phyloP scores from a whole-genome alignment of 2,329 filamentous ascomycete genomes.

The Aureobasidium namibiae region DNA sequence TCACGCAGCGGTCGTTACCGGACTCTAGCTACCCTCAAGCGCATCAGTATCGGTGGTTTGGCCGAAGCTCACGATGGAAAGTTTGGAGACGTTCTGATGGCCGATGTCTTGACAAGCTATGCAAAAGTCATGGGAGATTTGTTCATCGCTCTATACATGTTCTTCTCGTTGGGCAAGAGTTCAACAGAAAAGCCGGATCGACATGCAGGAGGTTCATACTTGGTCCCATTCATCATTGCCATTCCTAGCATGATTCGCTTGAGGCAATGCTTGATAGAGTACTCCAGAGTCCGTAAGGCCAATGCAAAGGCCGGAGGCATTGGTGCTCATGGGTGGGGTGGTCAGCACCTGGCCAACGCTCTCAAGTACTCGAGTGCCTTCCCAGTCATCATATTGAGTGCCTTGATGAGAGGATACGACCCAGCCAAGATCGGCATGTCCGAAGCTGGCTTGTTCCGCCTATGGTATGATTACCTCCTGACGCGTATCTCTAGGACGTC shows the following conservation, averaged over 20 bases:
- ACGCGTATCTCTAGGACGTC: background rate
- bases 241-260: conserved; percentile 79
- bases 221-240: conserved; percentile 78
- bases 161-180: conserved; percentile 60
- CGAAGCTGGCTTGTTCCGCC: conserved; percentile 46
- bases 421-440: conserved; percentile 44
- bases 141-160: conserved; percentile 88
- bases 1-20: conserved; percentile 65
- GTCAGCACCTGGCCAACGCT: conserved; percentile 86
- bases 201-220: conserved; percentile 65
- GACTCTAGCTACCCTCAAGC: conserved; percentile 65
- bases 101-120: conserved; percentile 91
- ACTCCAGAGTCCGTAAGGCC: conserved; percentile 57
- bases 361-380: conserved; percentile 92
- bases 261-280: conserved; percentile 87
- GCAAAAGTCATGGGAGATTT: conserved; percentile 85
- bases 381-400: conserved; percentile 75
- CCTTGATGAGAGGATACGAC: conserved; percentile 60
- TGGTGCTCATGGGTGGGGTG: conserved; percentile 59
- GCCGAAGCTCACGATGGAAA: conserved; percentile 83
- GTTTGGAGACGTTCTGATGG: conserved; percentile 87
- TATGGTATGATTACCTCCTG: conserved; percentile 39
- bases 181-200: conserved; percentile 77
- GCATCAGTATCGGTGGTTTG: conserved; percentile 76
- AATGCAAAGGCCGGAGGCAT: conserved; percentile 37